Evolutionary conservation across 306 rosid species (phyloP), one percentile per base, ranked within the genome.

Genomic region (Pterocarpus macrocarpus): DNA sequence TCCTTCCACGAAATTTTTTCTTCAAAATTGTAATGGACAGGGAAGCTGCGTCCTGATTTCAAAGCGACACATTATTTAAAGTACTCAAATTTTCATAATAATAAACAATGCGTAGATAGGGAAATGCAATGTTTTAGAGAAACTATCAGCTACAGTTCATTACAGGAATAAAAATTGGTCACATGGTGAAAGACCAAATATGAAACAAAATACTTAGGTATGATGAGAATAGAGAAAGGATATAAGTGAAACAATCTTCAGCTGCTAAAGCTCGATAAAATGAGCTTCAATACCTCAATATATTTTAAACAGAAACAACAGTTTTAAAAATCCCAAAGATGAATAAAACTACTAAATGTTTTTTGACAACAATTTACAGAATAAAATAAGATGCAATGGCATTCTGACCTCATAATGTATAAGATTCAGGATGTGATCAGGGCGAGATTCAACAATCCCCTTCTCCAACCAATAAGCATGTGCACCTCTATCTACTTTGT

Each of bases 361-460:
- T 36, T 22, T 75, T 8, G 3, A 72, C 33, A 39, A 73, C 8
- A 57, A 22, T 36, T 59, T 38, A 35, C 32, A 65, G 38, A 64
- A 17, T 16, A 72, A 4, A 73, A 44, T 7, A 45, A 63, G 41
- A 78, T 74, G 59, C 44, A 78, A 11, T 41, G 84, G 78, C 78
- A 81, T 72, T 71, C 86, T 70, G n/a, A 93, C 98, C 99, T 91
- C 99, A 44, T 95, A 95, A 82, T 95, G 99, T 70, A 95, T 90
- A 41, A 93, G 94, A 87, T 95, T 95, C 75, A 95, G 91, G 83
- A 93, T 28, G 69, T 93, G 99, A 88, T 95, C 98, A 5, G 98
- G 98, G 57, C 89, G 89, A 73, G 76, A 10, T 32, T 93, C 98
- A 77, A 89, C 94, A 34, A 78, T 87, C 80, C 98, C 99, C 83